Conservation (phyloP, 2,329 filamentous ascomycete species). For the Aspergillus bombycis region DNA sequence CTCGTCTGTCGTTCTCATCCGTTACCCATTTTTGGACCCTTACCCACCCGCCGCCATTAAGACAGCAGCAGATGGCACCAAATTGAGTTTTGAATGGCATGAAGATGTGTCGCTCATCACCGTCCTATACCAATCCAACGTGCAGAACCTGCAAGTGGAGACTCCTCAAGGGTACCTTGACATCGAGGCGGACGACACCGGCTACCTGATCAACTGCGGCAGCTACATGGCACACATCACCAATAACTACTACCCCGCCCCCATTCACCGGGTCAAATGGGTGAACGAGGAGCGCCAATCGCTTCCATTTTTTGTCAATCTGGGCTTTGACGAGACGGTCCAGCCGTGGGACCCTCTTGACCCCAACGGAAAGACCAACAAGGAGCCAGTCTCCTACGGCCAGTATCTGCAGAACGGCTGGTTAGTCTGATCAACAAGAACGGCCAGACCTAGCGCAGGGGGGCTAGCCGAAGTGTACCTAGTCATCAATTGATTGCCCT, state of each 20-base stretch:
- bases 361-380: neutral
- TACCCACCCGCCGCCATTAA: neutral
- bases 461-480: neutral
- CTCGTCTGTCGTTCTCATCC: neutral
- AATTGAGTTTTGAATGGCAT: neutral
- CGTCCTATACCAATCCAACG: neutral
- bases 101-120: neutral
- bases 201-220: neutral
- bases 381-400: neutral
- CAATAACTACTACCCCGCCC: neutral
- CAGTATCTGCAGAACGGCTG: neutral
- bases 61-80: neutral
- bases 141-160: neutral
- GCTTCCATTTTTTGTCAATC: neutral
- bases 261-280: neutral
- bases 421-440: neutral
- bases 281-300: neutral
- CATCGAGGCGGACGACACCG: neutral
- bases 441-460: neutral
- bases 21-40: neutral
- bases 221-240: neutral
- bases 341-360: neutral
- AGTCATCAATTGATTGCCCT: neutral
- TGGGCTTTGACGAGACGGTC: neutral
- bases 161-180: neutral